These are phyloP conservation scores for Fusarium equiseti DNA, from an alignment of 2,329 filamentous ascomycete genomes.

Conservation along the genomic window DNA sequence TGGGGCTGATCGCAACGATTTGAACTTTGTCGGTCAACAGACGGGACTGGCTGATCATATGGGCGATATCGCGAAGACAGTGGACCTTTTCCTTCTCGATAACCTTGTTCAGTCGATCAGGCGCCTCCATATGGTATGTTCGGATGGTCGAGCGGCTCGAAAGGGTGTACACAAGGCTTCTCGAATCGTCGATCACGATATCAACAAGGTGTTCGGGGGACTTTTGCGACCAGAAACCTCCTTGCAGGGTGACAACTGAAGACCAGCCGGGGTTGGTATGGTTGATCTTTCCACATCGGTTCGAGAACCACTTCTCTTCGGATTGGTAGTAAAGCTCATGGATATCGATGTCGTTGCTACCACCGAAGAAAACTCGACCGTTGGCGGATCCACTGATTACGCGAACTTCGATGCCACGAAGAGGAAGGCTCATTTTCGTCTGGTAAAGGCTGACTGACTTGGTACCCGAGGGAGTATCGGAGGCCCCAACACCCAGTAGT, in stretches of 20 bases:
- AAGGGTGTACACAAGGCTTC: slow-evolving; percentile 90
- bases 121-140: slow-evolving; percentile 85
- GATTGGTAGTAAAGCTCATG: slow-evolving; percentile 97
- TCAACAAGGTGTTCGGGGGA: slow-evolving; percentile 75
- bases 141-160: slow-evolving; percentile 90
- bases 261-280: slow-evolving; percentile 82
- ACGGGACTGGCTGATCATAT: slow-evolving; percentile 82
- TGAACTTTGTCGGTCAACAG: slow-evolving; percentile 76
- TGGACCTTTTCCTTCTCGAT: slow-evolving; percentile 74
- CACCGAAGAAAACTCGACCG: slow-evolving; percentile 94
- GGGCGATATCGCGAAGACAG: slow-evolving; percentile 79
- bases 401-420: slow-evolving; percentile 81
- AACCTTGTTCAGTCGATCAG: slow-evolving; percentile 70
- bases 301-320: slow-evolving; percentile 96
- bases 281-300: slow-evolving; percentile 87
- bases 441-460: slow-evolving; percentile 84
- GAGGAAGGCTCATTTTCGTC: slow-evolving; percentile 84
- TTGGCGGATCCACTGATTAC: slow-evolving; percentile 84
- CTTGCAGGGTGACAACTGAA: slow-evolving; percentile 67
- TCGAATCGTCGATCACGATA: slow-evolving; percentile 88
- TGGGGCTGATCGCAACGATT: slow-evolving; percentile 88
- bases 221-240: slow-evolving; percentile 64
- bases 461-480: slow-evolving; percentile 74
- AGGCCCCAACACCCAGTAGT: slow-evolving; percentile 84
- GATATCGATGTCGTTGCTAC: slow-evolving; percentile 83